phyloP scores from a whole-genome alignment of 192 early-diverging fungal species.

The Coemansia sp. region DNA sequence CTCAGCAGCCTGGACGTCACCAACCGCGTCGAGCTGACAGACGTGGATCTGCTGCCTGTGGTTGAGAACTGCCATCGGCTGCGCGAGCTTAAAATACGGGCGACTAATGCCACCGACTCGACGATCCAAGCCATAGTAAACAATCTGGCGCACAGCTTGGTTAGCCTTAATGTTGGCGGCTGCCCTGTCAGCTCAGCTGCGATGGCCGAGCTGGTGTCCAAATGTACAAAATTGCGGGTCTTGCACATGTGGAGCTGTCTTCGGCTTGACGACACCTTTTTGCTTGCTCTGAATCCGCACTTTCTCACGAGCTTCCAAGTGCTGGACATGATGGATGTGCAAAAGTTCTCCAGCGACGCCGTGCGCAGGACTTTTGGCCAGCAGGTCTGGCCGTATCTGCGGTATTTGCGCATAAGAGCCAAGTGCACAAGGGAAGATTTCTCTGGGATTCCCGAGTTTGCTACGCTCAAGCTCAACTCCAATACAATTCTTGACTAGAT shows the following conservation, averaged over 20 bases:
- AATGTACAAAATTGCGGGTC: slow-evolving; percentile 35
- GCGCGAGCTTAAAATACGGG: slow-evolving; percentile 42
- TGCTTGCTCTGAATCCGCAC: slow-evolving; percentile 40
- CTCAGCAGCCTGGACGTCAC: slow-evolving; percentile 52
- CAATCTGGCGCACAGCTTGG: slow-evolving; percentile 39
- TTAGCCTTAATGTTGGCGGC: slow-evolving; percentile 52
- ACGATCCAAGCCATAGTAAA: slow-evolving; percentile 41
- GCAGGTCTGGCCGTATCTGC: slow-evolving; percentile 46
- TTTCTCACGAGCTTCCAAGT: slow-evolving; percentile 43
- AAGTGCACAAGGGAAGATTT: slow-evolving; percentile 44
- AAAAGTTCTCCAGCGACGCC: slow-evolving; percentile 46
- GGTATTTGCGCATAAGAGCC: slow-evolving; percentile 49
- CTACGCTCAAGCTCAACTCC: slow-evolving; percentile 52
- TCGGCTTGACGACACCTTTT: slow-evolving; percentile 46
- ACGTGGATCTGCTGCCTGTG: slow-evolving; percentile 49
- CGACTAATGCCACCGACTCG: slow-evolving; percentile 50
- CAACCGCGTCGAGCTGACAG: slow-evolving; percentile 53
- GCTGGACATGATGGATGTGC: slow-evolving; percentile 56
- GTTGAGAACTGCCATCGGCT: slow-evolving; percentile 46
- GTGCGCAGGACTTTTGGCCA: slow-evolving; percentile 46
- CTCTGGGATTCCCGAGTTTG: slow-evolving; percentile 36
- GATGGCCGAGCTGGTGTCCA: slow-evolving; percentile 49
- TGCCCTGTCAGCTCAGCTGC: slow-evolving; percentile 51
- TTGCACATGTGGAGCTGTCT: slow-evolving; percentile 55
- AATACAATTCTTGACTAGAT: not conserved